Percentiles rank a stretch among this genome's conserved stretches.
phyloP scores from a whole-genome alignment of 768 basidiomycete genomes.

The Termitomyces sp. region DNA sequence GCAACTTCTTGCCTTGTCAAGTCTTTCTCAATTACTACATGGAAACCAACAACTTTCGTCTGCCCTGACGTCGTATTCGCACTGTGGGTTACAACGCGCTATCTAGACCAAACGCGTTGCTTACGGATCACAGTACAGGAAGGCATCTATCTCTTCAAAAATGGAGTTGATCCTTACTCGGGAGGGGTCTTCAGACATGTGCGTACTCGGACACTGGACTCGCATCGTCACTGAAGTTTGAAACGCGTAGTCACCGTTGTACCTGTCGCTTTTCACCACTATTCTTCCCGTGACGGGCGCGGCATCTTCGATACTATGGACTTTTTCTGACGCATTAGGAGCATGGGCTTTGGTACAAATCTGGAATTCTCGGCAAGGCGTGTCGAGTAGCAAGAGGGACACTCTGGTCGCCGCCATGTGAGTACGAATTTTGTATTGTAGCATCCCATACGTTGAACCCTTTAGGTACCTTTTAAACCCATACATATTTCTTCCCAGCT shows the following conservation, averaged over 20 bases:
- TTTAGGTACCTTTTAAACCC: constrained; percentile 87
- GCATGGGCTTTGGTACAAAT: constrained; percentile 68
- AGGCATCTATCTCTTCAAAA: constrained; percentile 75
- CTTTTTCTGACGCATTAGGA: constrained; percentile 57
- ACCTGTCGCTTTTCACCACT: constrained; percentile 72
- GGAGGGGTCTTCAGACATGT: constrained; percentile 88
- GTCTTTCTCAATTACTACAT: constrained; percentile 48
- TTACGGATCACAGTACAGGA: constrained; percentile 64
- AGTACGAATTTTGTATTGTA: constrained; percentile 21
- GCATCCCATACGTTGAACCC: background rate
- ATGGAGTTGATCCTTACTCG: constrained; percentile 83
- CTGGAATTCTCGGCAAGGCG: constrained; percentile 60
- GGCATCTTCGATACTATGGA: constrained; percentile 62
- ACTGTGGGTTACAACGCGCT: constrained; percentile 50
- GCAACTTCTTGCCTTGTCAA: constrained; percentile 48
- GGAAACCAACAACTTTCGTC: constrained; percentile 78
- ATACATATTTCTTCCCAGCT: constrained; percentile 73
- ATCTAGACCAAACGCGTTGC: background rate
- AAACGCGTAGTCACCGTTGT: constrained; percentile 66
- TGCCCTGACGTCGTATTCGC: constrained; percentile 74
- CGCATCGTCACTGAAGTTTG: background rate
- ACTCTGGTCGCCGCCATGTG: constrained; percentile 63
- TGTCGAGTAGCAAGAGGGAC: constrained; percentile 47
- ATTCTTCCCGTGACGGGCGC: constrained; percentile 51
- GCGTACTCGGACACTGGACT: constrained; percentile 21